Evolutionary conservation across 2,329 filamentous ascomycete species (phyloP), one percentile per base, ranked within the genome.

Genomic region (Aphanocladium album): DNA sequence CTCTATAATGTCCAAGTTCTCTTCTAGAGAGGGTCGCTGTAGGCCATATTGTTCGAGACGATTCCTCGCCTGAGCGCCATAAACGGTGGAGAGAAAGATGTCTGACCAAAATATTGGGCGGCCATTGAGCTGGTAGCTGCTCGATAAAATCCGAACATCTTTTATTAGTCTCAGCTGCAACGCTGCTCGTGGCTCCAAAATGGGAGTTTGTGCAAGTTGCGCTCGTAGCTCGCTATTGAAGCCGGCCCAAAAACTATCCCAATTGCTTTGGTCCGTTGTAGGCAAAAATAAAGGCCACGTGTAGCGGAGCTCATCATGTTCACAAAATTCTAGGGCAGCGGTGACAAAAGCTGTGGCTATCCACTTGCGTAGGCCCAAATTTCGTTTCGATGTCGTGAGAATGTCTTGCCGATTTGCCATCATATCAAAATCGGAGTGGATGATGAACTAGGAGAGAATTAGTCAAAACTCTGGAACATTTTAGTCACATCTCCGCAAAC

Each of bases 341-440:
- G 69, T 66, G 8, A 75, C 56, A 60, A 82, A 80, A 0, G 72
- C 71, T 0, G 70, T 65, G 0, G 75, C 73, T 12, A 82, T 70
- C 3, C 67, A 68, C 5, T 67, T 55, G 0, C 74, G 61, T 0
- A 82, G 70, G 0, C 35, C 62, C 2, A 55, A 19, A 58, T 83
- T 83, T 17, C 79, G 64, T 1, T 35, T 52, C 0, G 78, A 79
- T 2, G 67, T 68, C 0, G 63, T 62, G 1, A 74, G 66, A 5
- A 81, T 70, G 51, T 77, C 76, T 62, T 82, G 69, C 0, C 80
- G 70, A 62, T 69, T 79, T 3, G 77, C 79, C 17, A 74, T 66
- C 0, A 76, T 80, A 43, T 78, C 77, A 59, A 82, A 83, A 62
- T 83, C 79, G 7, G 77, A 71, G 9, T 83, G 79, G 12, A 83